Base-by-base conservation (phyloP, 2,329 filamentous ascomycete species). In the Pseudocercospora vitis region DNA sequence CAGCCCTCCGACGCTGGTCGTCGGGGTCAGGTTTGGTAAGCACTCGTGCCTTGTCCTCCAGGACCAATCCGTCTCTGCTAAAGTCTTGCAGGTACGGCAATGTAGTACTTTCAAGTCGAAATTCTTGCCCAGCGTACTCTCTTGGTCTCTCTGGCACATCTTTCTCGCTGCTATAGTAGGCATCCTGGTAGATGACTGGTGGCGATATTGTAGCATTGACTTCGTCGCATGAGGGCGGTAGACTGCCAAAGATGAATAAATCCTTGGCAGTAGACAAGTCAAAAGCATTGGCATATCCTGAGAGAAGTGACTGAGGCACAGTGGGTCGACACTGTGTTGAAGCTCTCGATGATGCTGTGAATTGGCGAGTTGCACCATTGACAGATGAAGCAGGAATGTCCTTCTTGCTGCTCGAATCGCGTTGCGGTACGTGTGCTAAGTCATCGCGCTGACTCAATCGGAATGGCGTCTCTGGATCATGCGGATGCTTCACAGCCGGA, bases 101-200 rank as follows among this genome's bases (percentile, higher is more conserved):
- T 1, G 87, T 88, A 50, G 81, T 84, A 55, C 91, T 87, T 64
- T 84, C 81, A 5, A 96, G 74, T 53, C 83, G 86, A 68, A 95
- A 96, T 63, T 95, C 88, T 62, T 85, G 84, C 3, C 92, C 92
- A 5, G 88, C 92, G 72, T 96, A 97, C 70, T 96, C 90, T 49
- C 89, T 80, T 26, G 80, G 72, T 49, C 86, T 81, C 32, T 86
- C 80, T 9, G 91, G 91, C 0, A 96, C 87, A 71, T 97, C 94
- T 47, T 78, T 79, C 57, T 95, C 89, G 23, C 88, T 79, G 62
- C 91, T 88, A 68, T 96, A 97, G 65, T 86, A 91, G 0, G 91
- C 86, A 66, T 91, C 85, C 69, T 91, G 88, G 59, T 96, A 95
- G 45, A 96, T 80, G 11, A 88, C 80, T 53, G 85, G 78, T 0